Evolutionary conservation across 371 early-diverging fungal genomes (phyloP), one percentile per base, ranked within the genome.

Genomic region (Mortierella polycephala): DNA sequence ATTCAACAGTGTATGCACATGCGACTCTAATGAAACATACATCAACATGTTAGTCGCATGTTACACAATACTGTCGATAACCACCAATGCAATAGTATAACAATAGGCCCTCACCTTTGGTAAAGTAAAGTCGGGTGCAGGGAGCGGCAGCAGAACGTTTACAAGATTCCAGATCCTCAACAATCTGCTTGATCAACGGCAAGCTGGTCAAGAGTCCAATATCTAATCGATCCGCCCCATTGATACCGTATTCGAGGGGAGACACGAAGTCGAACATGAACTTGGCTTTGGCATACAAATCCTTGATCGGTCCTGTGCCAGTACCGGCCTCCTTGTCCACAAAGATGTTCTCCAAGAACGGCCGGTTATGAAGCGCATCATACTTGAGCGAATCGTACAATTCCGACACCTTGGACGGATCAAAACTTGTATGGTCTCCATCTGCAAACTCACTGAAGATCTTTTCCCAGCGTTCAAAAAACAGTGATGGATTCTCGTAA

Each of bases 391-490:
- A 94, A 82, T 98, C 99, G 69, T 97, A 97, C 6, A 98, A 82
- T 64, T 96, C 96, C 20, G 95, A 94, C 42, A 96, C 91, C 83
- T 96, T 96, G 56, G 95, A 92, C 0, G 97, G 96, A 71, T 96
- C 94, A 58, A 89, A 84, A 66, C 88, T 81, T 20, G 73, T 61
- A 44, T 72, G 82, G 23, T 86, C 87, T 0, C 88, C 89, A 67
- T 93, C 91, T 60, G 93, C 92, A 79, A 97, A 96, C 52, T 96
- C 96, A 39, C 85, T 82, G 72, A 98, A 95, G 56, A 97, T 88
- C 81, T 96, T 96, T 76, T 96, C 96, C 99, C 99, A 98, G n/a
- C 99, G 90, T 83, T 98, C 99, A 65, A 88, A 86, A 75, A 94
- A 95, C 21, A 94, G 77, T 2, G 84, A 75, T 2, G 93, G 91